Percentiles rank a stretch among this genome's conserved stretches.
Evolutionary conservation across 129 eudicot genomes (phyloP).

Genomic region (Flaveria linearis): DNA sequence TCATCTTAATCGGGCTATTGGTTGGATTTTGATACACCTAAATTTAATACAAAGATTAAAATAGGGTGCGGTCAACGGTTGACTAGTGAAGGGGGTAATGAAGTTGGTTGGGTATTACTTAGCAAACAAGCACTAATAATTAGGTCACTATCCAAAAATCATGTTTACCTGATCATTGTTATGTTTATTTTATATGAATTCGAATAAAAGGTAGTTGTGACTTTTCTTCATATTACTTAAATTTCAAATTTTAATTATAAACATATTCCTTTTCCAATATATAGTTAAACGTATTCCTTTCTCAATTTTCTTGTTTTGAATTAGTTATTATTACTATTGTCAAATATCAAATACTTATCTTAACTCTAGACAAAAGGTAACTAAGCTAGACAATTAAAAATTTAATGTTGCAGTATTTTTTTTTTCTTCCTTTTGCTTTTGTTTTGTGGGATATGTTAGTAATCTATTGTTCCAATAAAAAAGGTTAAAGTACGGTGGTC

Average conservation of each 20-base stretch:
- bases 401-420: too few species aligned
- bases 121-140: constrained; percentile 39
- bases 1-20: too few species aligned
- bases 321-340: neutral
- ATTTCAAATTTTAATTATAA: neutral
- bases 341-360: too few species aligned
- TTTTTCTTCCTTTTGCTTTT: too few species aligned
- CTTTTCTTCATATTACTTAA: neutral
- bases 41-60: neutral
- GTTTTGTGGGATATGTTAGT: too few species aligned
- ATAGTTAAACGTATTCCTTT: neutral
- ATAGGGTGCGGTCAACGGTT: constrained; percentile 4
- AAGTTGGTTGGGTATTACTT: constrained; percentile 32
- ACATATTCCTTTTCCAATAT: too few species aligned
- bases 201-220: neutral
- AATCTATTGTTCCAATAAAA: too few species aligned
- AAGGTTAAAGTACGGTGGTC: too few species aligned
- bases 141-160: constrained; percentile 45
- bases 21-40: neutral
- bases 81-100: constrained; percentile 24
- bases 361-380: too few species aligned
- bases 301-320: neutral
- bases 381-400: too few species aligned
- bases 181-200: neutral
- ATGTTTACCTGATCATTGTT: constrained; percentile 15